Evolutionary conservation across 176 grass and related monocot species (phyloP), one percentile per base, ranked within the genome.

Genomic region (Pontederia paniculata): DNA sequence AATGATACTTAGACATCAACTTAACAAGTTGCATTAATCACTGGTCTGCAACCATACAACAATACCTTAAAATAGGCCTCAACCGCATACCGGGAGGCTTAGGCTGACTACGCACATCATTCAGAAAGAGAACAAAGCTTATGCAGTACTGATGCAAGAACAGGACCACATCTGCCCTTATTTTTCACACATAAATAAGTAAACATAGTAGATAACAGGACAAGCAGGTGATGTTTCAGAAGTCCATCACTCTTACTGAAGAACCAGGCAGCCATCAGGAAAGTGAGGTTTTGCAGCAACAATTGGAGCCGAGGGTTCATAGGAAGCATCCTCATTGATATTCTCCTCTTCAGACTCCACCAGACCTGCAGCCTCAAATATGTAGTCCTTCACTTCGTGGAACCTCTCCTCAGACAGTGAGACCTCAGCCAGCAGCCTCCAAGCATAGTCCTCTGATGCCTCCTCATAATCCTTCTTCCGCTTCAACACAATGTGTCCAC

Each of bases 401-500:
- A 98, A 98, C 53, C 87, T 82, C 61, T 81, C 94, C 50, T 98
- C 87, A 0, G 94, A 85, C 52, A 98, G 78, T 44, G 94, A 93
- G 51, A 98, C 94, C 77, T 85, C 94, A 1, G 94, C 80, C 0
- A 98, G 69, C 20, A 98, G 83, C 43, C 84, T 74, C 87, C 87
- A 93, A 4, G 87, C 94, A 2, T 77, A 93, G 25, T 69, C 61
- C 67, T 98, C 87, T 42, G 87, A 88, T 23, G 94, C 94, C 70
- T 88, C 87, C 3, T 82, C 87, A 9, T 85, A 98, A 62, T 98
- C 87, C 0, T 54, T 74, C 76, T 80, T 91, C 10, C 73, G 77
- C 73, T 98, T 98, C 25, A 98, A 66, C 45, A 98, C 94, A 19
- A 98, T 98, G 54, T 98, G 94, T 17, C 94, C 94, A 65, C 94